phyloP scores from a whole-genome alignment of 345 rosid genomes.

The Laguncularia racemosa region DNA sequence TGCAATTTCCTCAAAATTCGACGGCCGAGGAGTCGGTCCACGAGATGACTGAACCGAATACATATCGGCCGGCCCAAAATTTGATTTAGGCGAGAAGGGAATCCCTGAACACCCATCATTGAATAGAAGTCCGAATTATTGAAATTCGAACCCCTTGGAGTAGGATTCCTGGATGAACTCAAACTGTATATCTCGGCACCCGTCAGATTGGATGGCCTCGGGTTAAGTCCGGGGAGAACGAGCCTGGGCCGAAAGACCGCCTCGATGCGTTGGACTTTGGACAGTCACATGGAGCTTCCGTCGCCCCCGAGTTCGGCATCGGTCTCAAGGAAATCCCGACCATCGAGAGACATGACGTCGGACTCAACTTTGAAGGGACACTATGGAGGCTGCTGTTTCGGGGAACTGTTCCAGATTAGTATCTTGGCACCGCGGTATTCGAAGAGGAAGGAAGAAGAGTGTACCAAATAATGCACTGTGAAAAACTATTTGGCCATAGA shows the following conservation, averaged over 20 bases:
- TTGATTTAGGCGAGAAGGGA: constrained; percentile 40
- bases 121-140: constrained; percentile 69
- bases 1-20: constrained; percentile 70
- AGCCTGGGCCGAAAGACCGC: constrained; percentile 32
- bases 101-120: constrained; percentile 20
- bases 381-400: constrained; percentile 38
- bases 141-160: constrained; percentile 36
- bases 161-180: constrained; percentile 32
- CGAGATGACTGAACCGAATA: constrained; percentile 81
- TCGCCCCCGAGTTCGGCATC: constrained; percentile 32
- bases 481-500: constrained; percentile 88
- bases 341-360: constrained; percentile 30
- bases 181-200: constrained; percentile 42
- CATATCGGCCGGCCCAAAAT: constrained; percentile 74
- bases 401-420: constrained; percentile 62
- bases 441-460: constrained; percentile 37
- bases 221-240: constrained; percentile 36
- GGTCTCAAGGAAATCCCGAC: constrained; percentile 30
- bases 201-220: constrained; percentile 33
- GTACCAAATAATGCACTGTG: constrained; percentile 93
- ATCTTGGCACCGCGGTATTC: constrained; percentile 41
- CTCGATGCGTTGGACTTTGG: constrained; percentile 35
- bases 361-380: constrained; percentile 35
- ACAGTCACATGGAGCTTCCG: constrained; percentile 39
- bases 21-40: constrained; percentile 76